A percentile compares a stretch with the other conserved stretches of the same genome.
Evolutionary conservation across 1,284 basidiomycete genomes (phyloP).

Genomic region (Thecaphora frezii): DNA sequence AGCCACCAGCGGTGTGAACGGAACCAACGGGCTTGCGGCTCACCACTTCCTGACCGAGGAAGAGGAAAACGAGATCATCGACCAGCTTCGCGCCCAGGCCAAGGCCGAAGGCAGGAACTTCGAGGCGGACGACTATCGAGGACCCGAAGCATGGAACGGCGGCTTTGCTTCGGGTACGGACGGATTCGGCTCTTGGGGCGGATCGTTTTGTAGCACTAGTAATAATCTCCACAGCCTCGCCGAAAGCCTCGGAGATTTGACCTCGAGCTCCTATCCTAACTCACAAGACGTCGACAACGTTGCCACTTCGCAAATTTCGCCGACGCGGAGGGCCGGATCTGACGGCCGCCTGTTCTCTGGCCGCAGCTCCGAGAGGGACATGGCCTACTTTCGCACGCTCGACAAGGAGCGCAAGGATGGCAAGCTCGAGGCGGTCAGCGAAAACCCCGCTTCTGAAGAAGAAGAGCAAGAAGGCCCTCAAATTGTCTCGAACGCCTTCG

Average conservation of each 20-base stretch:
- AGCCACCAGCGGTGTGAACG: slow-evolving; percentile 23
- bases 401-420: slow-evolving; percentile 14
- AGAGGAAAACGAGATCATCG: slow-evolving; percentile 53
- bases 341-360: slow-evolving; percentile 34
- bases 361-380: slow-evolving; percentile 36
- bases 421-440: neutral
- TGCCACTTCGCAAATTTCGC: slow-evolving; percentile 2
- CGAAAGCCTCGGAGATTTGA: slow-evolving; percentile 27
- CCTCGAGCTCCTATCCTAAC: neutral
- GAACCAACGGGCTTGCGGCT: slow-evolving; percentile 6
- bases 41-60: slow-evolving; percentile 49
- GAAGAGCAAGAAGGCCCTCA: neutral
- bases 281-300: neutral
- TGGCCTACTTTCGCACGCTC: slow-evolving; percentile 37
- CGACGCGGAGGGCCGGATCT: slow-evolving; percentile 7
- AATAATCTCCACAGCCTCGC: slow-evolving; percentile 22
- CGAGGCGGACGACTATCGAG: slow-evolving; percentile 11
- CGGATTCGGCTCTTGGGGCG: slow-evolving; percentile 43
- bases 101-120: slow-evolving; percentile 30
- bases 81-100: slow-evolving; percentile 41
- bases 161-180: slow-evolving; percentile 39
- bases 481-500: neutral
- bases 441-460: slow-evolving; percentile 8
- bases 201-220: slow-evolving; percentile 3
- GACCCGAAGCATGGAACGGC: slow-evolving; percentile 17